Evolutionary conservation across 768 basidiomycete species (phyloP).

Genomic region (Pleurotus tuber-regium): DNA sequence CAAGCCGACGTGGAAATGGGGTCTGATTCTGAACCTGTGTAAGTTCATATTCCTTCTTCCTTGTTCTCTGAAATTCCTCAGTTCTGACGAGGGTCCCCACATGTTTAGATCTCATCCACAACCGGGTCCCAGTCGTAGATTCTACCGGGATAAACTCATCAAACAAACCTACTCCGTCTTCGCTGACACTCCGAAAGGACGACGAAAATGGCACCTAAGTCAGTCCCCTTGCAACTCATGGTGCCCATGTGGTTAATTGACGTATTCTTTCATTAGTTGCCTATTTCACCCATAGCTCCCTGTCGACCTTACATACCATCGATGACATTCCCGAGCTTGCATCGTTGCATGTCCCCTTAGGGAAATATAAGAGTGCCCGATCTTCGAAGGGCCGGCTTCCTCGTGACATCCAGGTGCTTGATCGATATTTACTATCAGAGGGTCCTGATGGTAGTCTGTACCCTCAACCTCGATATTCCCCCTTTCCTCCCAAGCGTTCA

Average conservation of each 20-base stretch:
- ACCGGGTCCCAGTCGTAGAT: constrained; percentile 23
- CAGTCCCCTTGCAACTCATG: constrained; percentile 21
- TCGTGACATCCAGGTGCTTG: constrained; percentile 17
- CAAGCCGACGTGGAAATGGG: constrained; percentile 42
- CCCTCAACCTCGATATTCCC: constrained; percentile 11
- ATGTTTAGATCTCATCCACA: constrained; percentile 3
- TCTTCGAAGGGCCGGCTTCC: constrained; percentile 36
- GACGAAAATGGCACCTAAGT: constrained; percentile 83
- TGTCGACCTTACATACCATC: constrained; percentile 54
- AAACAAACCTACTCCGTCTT: constrained; percentile 84
- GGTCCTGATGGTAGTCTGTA: neutral
- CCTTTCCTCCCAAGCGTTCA: constrained; percentile 4
- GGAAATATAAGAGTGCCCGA: constrained; percentile 66
- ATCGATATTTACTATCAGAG: constrained; percentile 3
- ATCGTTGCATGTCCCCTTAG: constrained; percentile 51
- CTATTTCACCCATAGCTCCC: constrained; percentile 67
- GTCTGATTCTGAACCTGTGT: constrained; percentile 53
- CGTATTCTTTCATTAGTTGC: constrained; percentile 48
- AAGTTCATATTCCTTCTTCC: constrained; percentile 19
- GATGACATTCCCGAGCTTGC: constrained; percentile 57
- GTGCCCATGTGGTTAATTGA: constrained; percentile 4
- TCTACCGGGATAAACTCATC: constrained; percentile 47
- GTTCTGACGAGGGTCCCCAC: constrained; percentile 4
- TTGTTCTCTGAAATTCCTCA: constrained; percentile 6
- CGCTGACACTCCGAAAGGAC: constrained; percentile 63